Evolutionary conservation across 257 asterid genomes (phyloP), one percentile per base, ranked within the genome.

Genomic region (Nicotiana benthamiana): DNA sequence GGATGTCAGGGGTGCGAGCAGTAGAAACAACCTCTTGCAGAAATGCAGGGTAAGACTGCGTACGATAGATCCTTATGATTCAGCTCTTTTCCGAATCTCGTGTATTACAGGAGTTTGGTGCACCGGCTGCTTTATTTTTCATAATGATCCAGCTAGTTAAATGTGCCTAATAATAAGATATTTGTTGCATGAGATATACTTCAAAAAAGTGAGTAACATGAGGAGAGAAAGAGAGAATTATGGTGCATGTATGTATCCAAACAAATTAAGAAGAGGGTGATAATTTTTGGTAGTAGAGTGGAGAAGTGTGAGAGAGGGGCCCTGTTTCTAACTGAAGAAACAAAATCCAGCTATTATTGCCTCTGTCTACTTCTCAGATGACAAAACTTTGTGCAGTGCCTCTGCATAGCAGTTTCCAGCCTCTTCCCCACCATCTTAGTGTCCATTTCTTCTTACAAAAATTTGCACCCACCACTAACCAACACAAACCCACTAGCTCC

Each of bases 251-350:
- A 63, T 76, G 53, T 62, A 54, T 75, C 85, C 59, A 84, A 86
- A 85, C 86, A 85, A 83, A 15, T 24, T 13, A n/a, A 86, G 85
- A 65, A 81, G 70, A 87, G 86, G 82, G 84, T 72, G 89, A 82
- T 83, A 87, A 88, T 79, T 48, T 74, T 32, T 83, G 84, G 89
- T 83, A 86, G 83, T 82, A 81, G 84, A 82, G 75, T 81, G 81
- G 63, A 66, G 83, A 75, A 82, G 78, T 83, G 79, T 78, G 59
- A 53, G 24, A 52, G 11, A 30, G 86, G 85, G 88, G 80, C 83
- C 91, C 86, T 83, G 92, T 66, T 85, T 84, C 80, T 82, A 89
- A 90, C 89, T 87, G 87, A 79, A 84, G 90, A 89, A 88, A 92
- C 89, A 87, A 79, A 89, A 86, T 86, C 86, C 85, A 87, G 86